Percentiles rank a stretch among this genome's conserved stretches.
Conservation (phyloP, 805 yeast genomes). For the Pichia pseudocactophila region DNA sequence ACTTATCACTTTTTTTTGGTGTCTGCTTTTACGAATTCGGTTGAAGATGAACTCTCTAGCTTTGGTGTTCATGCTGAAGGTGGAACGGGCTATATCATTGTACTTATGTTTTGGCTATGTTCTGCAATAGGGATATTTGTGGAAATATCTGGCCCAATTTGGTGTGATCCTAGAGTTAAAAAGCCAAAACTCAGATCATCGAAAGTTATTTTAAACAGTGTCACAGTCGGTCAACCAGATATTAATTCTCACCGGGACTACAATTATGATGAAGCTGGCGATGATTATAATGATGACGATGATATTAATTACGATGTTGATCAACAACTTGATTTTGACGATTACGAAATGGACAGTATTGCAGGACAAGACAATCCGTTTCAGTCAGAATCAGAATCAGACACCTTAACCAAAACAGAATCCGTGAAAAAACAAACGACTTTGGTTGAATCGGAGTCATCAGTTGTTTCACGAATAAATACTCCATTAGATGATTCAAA, state of each 20-base stretch:
- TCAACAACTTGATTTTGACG: background rate
- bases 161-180: constrained; percentile 45
- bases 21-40: constrained; percentile 20
- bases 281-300: constrained; percentile 6
- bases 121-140: constrained; percentile 14
- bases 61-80: constrained; percentile 39
- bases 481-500: too few species aligned
- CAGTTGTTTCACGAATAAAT: too few species aligned
- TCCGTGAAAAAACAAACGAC: too few species aligned
- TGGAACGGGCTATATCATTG: constrained; percentile 32
- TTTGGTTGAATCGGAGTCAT: too few species aligned
- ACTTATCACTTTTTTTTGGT: background rate
- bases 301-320: too few species aligned
- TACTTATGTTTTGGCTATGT: constrained; percentile 31
- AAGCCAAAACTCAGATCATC: background rate
- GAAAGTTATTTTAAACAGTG: too few species aligned
- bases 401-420: background rate
- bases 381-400: background rate
- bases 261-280: too few species aligned
- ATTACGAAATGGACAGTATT: background rate
- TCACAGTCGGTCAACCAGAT: too few species aligned
- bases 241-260: too few species aligned
- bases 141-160: constrained; percentile 34
- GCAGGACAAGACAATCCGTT: too few species aligned
- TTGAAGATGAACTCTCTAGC: constrained; percentile 28